Evolutionary conservation across 768 basidiomycete genomes (phyloP), one percentile per base, ranked within the genome.

Genomic region (Amanita muscaria): DNA sequence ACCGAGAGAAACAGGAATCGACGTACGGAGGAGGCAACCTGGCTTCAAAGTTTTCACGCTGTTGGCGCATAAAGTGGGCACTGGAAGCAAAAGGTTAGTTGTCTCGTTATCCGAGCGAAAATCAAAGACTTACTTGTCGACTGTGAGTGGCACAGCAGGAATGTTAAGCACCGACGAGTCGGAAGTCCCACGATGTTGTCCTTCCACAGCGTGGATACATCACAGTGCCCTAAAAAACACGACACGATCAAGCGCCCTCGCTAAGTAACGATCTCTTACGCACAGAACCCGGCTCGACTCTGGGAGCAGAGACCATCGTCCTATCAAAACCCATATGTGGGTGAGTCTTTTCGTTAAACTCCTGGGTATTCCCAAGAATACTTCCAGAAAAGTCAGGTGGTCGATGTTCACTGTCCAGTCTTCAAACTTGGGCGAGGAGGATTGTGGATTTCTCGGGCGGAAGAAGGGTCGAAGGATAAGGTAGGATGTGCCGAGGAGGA

Each of bases 381-480:
- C 74, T 70, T 0, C 79, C 79, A 0, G 78, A 77, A 53, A 83
- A 83, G 0, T 59, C 52, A 8, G 73, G 57, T 1, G 64, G 9
- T 74, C 71, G 3, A 75, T 51, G 56, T 83, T 77, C 7, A 74
- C 55, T 14, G 59, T 58, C 82, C 81, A 83, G 44, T 81, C 71
- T 14, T 68, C 64, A 12, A 67, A 61, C 3, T 62, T 62, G 31
- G 78, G 46, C 27, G 68, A 56, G n/a, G n/a, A n/a, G n/a, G 12
- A 22, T 11, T 4, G 56, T 56, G 1, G 40, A 52, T 53, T 44
- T 11, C 53, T 50, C 4, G 66, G 70, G 40, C 64, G 66, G 70
- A 86, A 84, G 63, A 84, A 80, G 0, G 82, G 82, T 7, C 83
- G 72, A 0, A 84, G 66, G 15, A 83, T 64, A 46, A 74, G 61